These are phyloP conservation scores for Aspergillus flavus DNA, from an alignment of 2,329 filamentous ascomycete species.

Conservation along the genomic window DNA sequence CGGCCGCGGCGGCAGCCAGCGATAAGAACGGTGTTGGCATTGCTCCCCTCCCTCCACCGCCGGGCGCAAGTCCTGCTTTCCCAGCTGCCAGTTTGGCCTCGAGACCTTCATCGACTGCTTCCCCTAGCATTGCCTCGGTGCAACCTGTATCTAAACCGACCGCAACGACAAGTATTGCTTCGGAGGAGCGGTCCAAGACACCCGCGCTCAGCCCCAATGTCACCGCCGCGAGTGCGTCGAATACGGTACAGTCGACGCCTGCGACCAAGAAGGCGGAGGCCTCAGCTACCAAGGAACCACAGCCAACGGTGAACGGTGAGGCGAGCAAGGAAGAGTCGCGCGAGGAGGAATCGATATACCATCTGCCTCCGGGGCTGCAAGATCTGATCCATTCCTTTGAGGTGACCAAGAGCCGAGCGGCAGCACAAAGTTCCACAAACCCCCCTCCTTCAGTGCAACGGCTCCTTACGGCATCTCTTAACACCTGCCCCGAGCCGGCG, in stretches of 20 bases:
- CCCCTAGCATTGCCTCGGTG: conserved; percentile 54
- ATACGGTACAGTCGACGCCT: conserved; percentile 49
- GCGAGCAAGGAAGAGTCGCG: conserved; percentile 48
- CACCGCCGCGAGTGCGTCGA: conserved; percentile 42
- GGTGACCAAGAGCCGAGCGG: conserved; percentile 70
- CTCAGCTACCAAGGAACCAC: conserved; percentile 40
- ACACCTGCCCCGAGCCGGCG: conserved; percentile 70
- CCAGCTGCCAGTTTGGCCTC: conserved; percentile 52
- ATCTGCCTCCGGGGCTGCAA: conserved; percentile 83
- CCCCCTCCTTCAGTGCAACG: conserved; percentile 69
- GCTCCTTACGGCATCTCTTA: conserved; percentile 75
- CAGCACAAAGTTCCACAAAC: conserved; percentile 44
- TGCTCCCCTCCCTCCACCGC: conserved; percentile 87
- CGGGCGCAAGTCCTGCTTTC: conserved; percentile 61
- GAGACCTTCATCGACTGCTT: conserved; percentile 61
- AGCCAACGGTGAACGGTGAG: conserved; percentile 51
- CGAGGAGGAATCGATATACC: conserved; percentile 82
- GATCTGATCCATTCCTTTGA: conserved; percentile 93
- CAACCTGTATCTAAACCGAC: conserved; percentile 49
- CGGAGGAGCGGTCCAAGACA: conserved; percentile 56
- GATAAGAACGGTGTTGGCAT: conserved; percentile 90
- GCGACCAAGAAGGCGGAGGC: conserved; percentile 51
- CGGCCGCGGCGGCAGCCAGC: conserved; percentile 86
- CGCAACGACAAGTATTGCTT: conserved; percentile 39
- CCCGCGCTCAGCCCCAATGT: conserved; percentile 53